Conservation (phyloP, 352 stramenopile species). For the Pythium volutum region DNA sequence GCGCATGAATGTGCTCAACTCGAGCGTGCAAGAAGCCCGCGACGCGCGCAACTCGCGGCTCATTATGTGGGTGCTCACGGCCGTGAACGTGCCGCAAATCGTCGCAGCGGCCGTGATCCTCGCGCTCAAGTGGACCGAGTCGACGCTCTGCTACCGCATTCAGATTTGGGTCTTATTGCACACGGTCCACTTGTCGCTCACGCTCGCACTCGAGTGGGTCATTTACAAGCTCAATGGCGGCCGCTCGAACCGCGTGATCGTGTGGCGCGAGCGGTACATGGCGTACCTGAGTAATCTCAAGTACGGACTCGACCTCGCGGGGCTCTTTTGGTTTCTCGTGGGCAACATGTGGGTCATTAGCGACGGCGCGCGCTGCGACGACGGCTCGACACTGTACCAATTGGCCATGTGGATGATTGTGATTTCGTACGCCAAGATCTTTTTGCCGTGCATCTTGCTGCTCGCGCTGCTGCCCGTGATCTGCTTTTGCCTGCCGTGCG, state of each 20-base stretch:
- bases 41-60: conserved; percentile 76
- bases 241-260: conserved; percentile 51
- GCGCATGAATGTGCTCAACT: conserved; percentile 83
- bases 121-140: conserved; percentile 60
- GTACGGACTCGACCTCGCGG: conserved; percentile 71
- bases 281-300: conserved; percentile 69
- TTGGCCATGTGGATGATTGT: conserved; percentile 90
- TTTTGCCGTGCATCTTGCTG: conserved; percentile 89
- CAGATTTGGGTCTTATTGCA: conserved; percentile 83
- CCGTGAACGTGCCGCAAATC: conserved; percentile 80
- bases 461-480: conserved; percentile 88
- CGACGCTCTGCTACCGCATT: conserved; percentile 78
- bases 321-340: conserved; percentile 85
- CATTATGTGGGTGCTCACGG: conserved; percentile 75
- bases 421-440: conserved; percentile 93
- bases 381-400: conserved; percentile 76
- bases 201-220: conserved; percentile 68
- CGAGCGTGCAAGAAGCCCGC: conserved; percentile 72
- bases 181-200: conserved; percentile 64
- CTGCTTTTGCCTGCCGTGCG: conserved; percentile 92
- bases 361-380: conserved; percentile 75
- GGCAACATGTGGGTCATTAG: conserved; percentile 90
- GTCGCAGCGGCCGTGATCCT: conserved; percentile 53
- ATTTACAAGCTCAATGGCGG: conserved; percentile 71
- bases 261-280: conserved; percentile 69